Conservation (phyloP, 768 basidiomycete species). For the Suillus discolor region DNA sequence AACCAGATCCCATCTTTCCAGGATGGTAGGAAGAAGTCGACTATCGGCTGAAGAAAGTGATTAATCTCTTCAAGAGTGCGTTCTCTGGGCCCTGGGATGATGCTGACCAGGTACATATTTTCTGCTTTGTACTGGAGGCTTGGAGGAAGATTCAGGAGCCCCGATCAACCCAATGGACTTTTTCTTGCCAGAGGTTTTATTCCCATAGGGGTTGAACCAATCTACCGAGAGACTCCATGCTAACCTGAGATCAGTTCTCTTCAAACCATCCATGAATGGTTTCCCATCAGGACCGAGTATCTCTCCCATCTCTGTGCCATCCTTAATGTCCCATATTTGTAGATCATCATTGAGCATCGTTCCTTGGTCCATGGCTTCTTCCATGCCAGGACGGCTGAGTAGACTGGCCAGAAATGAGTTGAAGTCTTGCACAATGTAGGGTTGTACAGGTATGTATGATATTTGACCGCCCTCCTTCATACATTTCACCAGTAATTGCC, state of each 20-base stretch:
- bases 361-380: slow-evolving; percentile 26
- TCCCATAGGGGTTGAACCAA: slow-evolving; percentile 28
- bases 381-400: slow-evolving; percentile 26
- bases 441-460: neutral
- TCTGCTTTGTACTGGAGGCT: slow-evolving; percentile 20
- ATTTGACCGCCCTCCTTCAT: neutral
- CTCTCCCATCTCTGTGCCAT: slow-evolving; percentile 26
- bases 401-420: slow-evolving; percentile 29
- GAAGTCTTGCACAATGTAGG: slow-evolving; percentile 28
- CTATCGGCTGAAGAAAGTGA: slow-evolving; percentile 34
- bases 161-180: slow-evolving; percentile 17
- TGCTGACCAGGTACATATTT: slow-evolving; percentile 39
- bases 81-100: slow-evolving; percentile 40
- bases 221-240: slow-evolving; percentile 29
- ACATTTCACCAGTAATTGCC: neutral
- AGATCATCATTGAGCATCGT: neutral
- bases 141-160: slow-evolving; percentile 25
- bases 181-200: slow-evolving; percentile 22
- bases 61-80: slow-evolving; percentile 33
- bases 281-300: slow-evolving; percentile 28
- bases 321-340: slow-evolving; percentile 18
- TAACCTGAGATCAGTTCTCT: slow-evolving; percentile 16
- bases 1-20: slow-evolving; percentile 35
- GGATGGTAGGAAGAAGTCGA: slow-evolving; percentile 33
- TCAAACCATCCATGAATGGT: slow-evolving; percentile 21